Evolutionary conservation across 306 rosid genomes (phyloP), one percentile per base, ranked within the genome.

Genomic region (Cyamopsis tetragonoloba): DNA sequence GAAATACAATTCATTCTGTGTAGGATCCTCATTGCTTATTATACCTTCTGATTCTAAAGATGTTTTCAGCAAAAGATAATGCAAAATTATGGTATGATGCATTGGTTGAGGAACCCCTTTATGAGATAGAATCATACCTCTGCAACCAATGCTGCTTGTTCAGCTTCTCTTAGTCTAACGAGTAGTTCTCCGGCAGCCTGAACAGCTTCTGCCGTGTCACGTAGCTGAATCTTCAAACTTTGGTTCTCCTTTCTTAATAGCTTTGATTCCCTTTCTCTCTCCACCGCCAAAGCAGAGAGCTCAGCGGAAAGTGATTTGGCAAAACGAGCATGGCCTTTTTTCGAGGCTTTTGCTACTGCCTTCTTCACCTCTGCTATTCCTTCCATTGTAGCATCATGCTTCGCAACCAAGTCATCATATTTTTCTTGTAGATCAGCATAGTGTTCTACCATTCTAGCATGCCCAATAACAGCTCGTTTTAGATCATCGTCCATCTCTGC

Each of bases 151-250:
- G 95, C 86, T 13, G 84, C 80, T 8, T 90, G 84, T 58, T 90
- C 99, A 41, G 99, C 89, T 82, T 95, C 99, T 83, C 92, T 80
- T 31, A 88, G 95, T 82, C 97, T 76, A 42, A 85, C 97, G 57
- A 95, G 99, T 49, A 95, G 86, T 67, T 88, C 99, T 41, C 99
- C 99, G 0, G 99, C 99, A 24, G 97, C 97, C 76, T 95, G 99
- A 47, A 95, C 97, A 44, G 99, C 99, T 80, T 90, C 99, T 24
- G 96, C 99, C 49, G 97, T 95, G 76, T 95, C 99, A 67, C 96
- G 75, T 32, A 90, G 97, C 78, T 90, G 96, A 79, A 77, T 68
- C 74, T 80, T 95, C 55, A 95, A 88, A 80, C 71, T 80, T 79
- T 80, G 85, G 84, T 93, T 93, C 73, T 88, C 96, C 78, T 82